A percentile compares a stretch with the other conserved stretches of the same genome.
Evolutionary conservation across 1,139 yeast species (phyloP).

Genomic region (Debaryomycetaceae sp.): DNA sequence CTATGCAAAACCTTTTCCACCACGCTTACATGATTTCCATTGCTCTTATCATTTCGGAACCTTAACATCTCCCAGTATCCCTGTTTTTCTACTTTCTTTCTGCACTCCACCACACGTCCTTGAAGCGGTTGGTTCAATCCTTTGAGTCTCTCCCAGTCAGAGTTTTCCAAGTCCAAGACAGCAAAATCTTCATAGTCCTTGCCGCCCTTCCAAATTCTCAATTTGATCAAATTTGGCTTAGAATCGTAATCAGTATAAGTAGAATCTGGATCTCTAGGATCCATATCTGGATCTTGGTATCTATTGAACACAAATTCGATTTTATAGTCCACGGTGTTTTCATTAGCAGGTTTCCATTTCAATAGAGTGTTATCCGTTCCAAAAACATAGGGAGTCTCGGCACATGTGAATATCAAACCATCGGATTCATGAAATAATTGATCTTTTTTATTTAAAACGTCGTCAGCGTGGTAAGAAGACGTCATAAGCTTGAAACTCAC

Average conservation of each 20-base stretch:
- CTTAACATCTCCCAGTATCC: constrained; percentile 82
- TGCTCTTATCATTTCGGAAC: constrained; percentile 87
- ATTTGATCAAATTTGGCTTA: constrained; percentile 59
- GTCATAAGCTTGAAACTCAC: constrained; percentile 86
- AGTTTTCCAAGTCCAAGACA: constrained; percentile 57
- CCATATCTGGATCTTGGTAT: constrained; percentile 66
- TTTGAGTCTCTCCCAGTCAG: constrained; percentile 81
- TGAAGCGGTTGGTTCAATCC: constrained; percentile 73
- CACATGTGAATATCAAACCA: constrained; percentile 91
- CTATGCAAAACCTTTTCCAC: constrained; percentile 80
- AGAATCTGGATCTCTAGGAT: constrained; percentile 68
- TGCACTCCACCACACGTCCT: constrained; percentile 87
- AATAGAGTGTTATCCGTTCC: constrained; percentile 83
- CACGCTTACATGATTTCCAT: constrained; percentile 79
- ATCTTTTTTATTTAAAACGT: constrained; percentile 71
- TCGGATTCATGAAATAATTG: constrained; percentile 85
- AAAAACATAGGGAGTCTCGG: constrained; percentile 78
- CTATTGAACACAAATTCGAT: constrained; percentile 63
- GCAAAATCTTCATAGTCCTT: constrained; percentile 64
- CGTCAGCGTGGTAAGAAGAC: constrained; percentile 71
- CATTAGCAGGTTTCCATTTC: constrained; percentile 98
- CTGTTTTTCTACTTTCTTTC: constrained; percentile 46
- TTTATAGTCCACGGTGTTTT: constrained; percentile 87
- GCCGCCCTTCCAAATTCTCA: constrained; percentile 82
- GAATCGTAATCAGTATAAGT: constrained; percentile 79